A percentile compares a stretch with the other conserved stretches of the same genome.
Conservation (phyloP, 2,329 filamentous ascomycete genomes). For the Aspergillus sp. region DNA sequence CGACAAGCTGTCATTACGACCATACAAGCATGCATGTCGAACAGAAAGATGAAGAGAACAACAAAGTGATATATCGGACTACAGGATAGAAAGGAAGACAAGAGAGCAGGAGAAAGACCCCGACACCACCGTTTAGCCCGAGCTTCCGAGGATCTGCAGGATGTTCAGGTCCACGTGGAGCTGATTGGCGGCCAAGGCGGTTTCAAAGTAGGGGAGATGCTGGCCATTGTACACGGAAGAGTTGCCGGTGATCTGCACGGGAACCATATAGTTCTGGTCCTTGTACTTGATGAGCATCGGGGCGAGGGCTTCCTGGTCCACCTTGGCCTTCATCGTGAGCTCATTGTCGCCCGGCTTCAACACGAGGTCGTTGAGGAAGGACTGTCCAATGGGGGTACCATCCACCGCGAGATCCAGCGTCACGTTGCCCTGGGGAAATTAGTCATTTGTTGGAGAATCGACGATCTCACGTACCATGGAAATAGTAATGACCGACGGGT, state of each 20-base stretch:
- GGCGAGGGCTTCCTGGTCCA: constrained; percentile 44
- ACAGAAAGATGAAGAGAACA: too few species aligned
- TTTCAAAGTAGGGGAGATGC: constrained; percentile 53
- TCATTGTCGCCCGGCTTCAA: constrained; percentile 55
- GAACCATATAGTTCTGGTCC: constrained; percentile 44
- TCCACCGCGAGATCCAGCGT: constrained; percentile 53
- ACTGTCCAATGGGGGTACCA: constrained; percentile 48
- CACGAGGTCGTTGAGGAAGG: constrained; percentile 50
- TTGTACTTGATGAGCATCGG: constrained; percentile 36
- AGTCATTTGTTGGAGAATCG: constrained; percentile 5
- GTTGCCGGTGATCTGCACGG: constrained; percentile 51
- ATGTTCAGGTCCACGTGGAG: constrained; percentile 47
- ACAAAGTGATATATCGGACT: not conserved
- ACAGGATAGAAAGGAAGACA: not conserved
- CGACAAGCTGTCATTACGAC: too few species aligned
- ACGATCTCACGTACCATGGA: constrained; percentile 39
- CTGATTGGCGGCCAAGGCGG: constrained; percentile 47
- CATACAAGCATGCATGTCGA: too few species aligned
- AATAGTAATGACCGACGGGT: constrained; percentile 58
- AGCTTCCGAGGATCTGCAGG: constrained; percentile 1
- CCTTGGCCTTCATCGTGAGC: constrained; percentile 47
- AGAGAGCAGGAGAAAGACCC: not conserved
- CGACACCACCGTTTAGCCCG: not conserved
- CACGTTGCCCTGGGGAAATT: constrained; percentile 48
- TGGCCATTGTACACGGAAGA: constrained; percentile 48